Base-by-base conservation (phyloP, 164 flowering plant species). In the Echeveria elegans region DNA sequence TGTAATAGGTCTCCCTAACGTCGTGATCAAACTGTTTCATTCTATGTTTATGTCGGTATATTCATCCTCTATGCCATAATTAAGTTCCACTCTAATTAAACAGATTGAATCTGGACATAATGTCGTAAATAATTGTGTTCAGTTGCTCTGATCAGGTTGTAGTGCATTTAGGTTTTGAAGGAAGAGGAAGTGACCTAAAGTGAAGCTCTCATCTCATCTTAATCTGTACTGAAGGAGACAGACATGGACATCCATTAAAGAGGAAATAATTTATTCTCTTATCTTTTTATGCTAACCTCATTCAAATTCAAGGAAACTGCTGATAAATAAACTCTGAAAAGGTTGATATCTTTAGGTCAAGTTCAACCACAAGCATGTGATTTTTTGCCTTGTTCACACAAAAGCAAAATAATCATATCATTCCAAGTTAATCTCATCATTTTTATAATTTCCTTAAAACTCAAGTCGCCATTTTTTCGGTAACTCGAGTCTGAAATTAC, bases 181-280 rank as follows among this genome's bases (percentile, higher is more conserved):
- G 0, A 28, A 56, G 32, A 14, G 61, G 61, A 56, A 56, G 61
- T 56, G 34, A 56, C 61, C 34, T 56, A 56, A 56, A 56, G 61
- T 56, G 31, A 56, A 56, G 37, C 3, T 3, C 37, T 34, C 5
- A 34, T 4, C 30, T 26, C 61, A 56, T 56, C 61, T 56, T 28
- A 56, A 56, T 28, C 19, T 56, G 61, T 56, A 56, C 61, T 56
- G 18, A 9, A 56, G 61, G 32, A 56, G 61, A 56, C 61, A 56
- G 34, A 56, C 0, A 16, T 56, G 61, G 61, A 56, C 61, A 56
- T 26, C 61, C 61, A 56, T 56, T 56, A 56, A 56, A 56, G 31
- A 28, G 18, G 18, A 56, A 10, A 56, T 18, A 18, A 19, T 2
- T 56, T 56, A n/a, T 56, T 26, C 61, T 56, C 61, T 24, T 28